Conservation (phyloP, 108 stramenopile species). For the Nitzschia sp. region DNA sequence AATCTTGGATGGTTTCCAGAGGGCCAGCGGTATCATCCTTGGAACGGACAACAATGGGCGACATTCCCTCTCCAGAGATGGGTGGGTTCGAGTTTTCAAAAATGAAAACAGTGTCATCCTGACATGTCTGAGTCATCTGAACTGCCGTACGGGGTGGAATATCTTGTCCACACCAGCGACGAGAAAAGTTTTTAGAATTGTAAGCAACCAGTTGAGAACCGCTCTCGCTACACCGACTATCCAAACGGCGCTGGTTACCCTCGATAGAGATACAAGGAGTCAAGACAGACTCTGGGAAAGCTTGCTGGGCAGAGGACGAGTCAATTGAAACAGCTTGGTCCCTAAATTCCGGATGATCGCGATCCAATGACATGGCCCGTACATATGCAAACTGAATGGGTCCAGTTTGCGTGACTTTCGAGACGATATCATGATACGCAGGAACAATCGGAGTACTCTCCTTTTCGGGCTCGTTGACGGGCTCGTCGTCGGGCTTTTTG, state of each 20-base stretch:
- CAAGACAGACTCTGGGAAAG: background rate
- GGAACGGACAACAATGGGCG: constrained; percentile 40
- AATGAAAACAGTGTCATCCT: constrained; percentile 22
- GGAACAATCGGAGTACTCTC: too few relatives aligned
- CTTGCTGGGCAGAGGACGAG: background rate
- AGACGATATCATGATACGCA: constrained; percentile 5
- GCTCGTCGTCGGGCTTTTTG: too few relatives aligned
- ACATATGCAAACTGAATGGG: constrained; percentile 42
- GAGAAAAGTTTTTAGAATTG: constrained; percentile 36
- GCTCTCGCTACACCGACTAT: background rate
- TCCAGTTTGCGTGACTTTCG: constrained; percentile 37
- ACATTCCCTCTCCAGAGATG: constrained; percentile 35
- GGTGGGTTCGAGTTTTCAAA: constrained; percentile 31
- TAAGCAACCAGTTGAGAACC: constrained; percentile 38
- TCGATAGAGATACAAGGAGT: background rate
- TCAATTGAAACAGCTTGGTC: background rate
- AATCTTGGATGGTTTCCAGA: constrained; percentile 24
- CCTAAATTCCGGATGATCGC: constrained; percentile 40
- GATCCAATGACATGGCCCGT: constrained; percentile 37
- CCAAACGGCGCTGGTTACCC: background rate
- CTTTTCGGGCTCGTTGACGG: background rate
- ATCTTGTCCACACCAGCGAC: constrained; percentile 42
- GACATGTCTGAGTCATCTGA: constrained; percentile 20
- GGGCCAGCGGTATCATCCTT: background rate
- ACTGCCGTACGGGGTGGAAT: constrained; percentile 36